phyloP scores from a whole-genome alignment of 1,284 basidiomycete species.

The Crepidotus sp. region DNA sequence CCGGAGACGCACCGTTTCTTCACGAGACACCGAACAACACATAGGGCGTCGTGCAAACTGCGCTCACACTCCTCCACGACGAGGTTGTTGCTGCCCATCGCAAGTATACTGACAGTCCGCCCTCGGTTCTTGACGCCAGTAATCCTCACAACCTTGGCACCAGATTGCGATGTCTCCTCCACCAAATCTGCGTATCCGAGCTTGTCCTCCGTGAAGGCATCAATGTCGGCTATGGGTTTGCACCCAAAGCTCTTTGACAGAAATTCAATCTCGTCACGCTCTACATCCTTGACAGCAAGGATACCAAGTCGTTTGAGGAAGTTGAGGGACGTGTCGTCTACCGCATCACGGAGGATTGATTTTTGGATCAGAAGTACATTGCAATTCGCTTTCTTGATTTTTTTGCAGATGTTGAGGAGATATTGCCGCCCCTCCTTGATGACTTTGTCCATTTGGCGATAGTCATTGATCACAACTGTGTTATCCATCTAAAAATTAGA shows the following conservation, averaged over 20 bases:
- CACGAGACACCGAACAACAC: conserved; percentile 95
- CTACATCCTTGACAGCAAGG: conserved; percentile 94
- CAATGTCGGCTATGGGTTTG: conserved; percentile 97
- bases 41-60: conserved; percentile 95
- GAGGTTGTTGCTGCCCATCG: conserved; percentile 89
- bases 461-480: conserved; percentile 98
- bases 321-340: conserved; percentile 97
- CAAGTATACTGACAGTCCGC: conserved; percentile 91
- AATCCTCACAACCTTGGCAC: conserved; percentile 89
- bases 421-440: conserved; percentile 99
- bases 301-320: conserved; percentile 98
- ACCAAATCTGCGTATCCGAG: conserved; percentile 94
- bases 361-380: conserved; percentile 99
- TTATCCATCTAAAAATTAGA: conserved; percentile 83
- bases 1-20: conserved; percentile 77
- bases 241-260: conserved; percentile 90
- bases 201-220: conserved; percentile 98
- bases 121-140: conserved; percentile 95
- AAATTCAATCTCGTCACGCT: conserved; percentile 98
- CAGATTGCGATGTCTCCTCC: conserved; percentile 82
- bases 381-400: conserved; percentile 99
- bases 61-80: conserved; percentile 97
- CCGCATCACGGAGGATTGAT: conserved; percentile 96
- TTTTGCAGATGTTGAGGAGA: conserved; percentile 96
- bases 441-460: conserved; percentile 99